These are phyloP conservation scores for Trametes punicea DNA, from an alignment of 768 basidiomycete genomes.

Conservation along the genomic window DNA sequence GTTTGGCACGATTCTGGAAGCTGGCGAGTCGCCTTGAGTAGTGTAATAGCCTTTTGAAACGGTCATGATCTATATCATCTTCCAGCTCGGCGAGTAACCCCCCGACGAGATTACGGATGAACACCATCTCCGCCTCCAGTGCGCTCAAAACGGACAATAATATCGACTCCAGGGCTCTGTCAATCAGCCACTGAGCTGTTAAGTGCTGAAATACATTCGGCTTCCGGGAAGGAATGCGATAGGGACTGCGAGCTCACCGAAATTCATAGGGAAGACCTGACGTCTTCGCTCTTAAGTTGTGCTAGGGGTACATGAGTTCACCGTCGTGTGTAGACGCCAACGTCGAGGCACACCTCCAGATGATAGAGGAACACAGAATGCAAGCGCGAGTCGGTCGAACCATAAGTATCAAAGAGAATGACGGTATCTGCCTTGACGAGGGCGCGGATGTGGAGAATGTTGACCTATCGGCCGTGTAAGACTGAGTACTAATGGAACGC, in stretches of 20 bases:
- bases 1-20: constrained; percentile 87
- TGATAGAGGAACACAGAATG: constrained; percentile 89
- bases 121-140: constrained; percentile 94
- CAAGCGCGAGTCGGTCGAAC: constrained; percentile 79
- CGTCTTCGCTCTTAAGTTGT: constrained; percentile 75
- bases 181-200: constrained; percentile 19
- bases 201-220: constrained; percentile 12
- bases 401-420: constrained; percentile 89
- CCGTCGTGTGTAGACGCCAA: constrained; percentile 1
- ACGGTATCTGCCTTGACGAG: constrained; percentile 92
- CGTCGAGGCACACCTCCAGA: constrained; percentile 54
- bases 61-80: constrained; percentile 92
- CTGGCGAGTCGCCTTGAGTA: constrained; percentile 85
- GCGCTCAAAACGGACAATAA: constrained; percentile 89
- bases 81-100: constrained; percentile 90
- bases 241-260: constrained; percentile 44
- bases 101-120: constrained; percentile 86
- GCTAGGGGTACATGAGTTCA: constrained; percentile 40
- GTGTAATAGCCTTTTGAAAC: constrained; percentile 87
- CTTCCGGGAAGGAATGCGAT: constrained; percentile 6
- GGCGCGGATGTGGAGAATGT: constrained; percentile 92
- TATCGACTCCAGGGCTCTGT: constrained; percentile 91
- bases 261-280: constrained; percentile 84
- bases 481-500: not conserved
- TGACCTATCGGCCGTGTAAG: constrained; percentile 49